phyloP scores from a whole-genome alignment of 257 asterid species.

The Solanum lignicaule region DNA sequence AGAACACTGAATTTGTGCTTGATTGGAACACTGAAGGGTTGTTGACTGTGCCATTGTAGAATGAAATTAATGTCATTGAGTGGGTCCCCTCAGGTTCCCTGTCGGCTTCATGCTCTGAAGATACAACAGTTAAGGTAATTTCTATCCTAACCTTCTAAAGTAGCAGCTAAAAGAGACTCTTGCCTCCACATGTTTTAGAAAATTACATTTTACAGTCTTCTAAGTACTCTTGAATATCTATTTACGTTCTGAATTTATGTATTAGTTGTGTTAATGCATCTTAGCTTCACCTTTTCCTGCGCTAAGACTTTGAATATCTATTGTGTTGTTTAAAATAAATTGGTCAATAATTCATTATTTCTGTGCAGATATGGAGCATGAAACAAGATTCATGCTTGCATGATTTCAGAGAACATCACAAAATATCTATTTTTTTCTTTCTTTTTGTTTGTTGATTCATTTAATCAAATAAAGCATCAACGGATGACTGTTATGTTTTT shows the following conservation, averaged over 20 bases:
- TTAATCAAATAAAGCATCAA: too few species aligned
- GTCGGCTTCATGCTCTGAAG: conserved; percentile 61
- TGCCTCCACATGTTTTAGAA: too few species aligned
- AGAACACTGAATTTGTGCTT: background rate
- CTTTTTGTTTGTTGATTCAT: background rate
- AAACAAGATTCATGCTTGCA: conserved; percentile 69
- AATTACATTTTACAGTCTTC: too few species aligned
- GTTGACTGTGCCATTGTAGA: conserved; percentile 20
- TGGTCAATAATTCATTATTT: background rate
- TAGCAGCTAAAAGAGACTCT: too few species aligned
- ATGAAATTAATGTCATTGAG: conserved; percentile 90
- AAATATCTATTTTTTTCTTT: conserved; percentile 18
- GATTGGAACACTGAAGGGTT: background rate
- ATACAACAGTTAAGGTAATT: conserved; percentile 60
- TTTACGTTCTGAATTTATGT: too few species aligned
- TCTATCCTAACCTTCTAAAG: too few species aligned
- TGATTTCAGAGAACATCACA: conserved; percentile 68
- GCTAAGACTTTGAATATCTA: too few species aligned
- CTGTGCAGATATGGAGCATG: conserved; percentile 83
- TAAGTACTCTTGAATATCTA: too few species aligned
- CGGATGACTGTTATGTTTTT: too few species aligned
- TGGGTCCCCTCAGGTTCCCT: conserved; percentile 88
- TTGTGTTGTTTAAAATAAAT: too few species aligned
- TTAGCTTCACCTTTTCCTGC: too few species aligned
- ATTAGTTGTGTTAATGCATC: too few species aligned